Evolutionary conservation across 176 grass and related monocot species (phyloP).

Genomic region (Poa annua): DNA sequence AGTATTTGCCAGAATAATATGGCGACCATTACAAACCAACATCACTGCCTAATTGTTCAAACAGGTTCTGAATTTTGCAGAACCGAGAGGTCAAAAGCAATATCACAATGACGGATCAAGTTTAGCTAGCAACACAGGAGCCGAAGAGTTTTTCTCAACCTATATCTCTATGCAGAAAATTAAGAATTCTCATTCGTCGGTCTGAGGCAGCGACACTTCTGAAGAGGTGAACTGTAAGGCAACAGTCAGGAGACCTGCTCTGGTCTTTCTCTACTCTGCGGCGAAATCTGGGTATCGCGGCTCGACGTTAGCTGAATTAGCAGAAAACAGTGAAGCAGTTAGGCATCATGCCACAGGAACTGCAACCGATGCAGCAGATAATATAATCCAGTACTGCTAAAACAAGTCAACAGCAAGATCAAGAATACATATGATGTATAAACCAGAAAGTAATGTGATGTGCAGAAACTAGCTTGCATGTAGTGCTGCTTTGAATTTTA

Average conservation of each 20-base stretch:
- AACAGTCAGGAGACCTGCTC: conserved; percentile 2
- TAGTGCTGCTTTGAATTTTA: neutral
- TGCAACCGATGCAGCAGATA: neutral
- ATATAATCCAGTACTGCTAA: neutral
- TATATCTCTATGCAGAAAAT: neutral
- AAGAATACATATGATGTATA: neutral
- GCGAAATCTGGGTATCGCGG: neutral
- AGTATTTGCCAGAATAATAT: neutral
- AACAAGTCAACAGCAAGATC: neutral
- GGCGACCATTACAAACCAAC: neutral
- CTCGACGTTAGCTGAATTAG: neutral
- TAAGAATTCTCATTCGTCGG: neutral
- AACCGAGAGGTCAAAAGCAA: neutral
- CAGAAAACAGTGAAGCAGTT: neutral
- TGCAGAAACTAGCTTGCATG: neutral
- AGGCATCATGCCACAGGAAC: neutral
- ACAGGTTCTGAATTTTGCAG: neutral
- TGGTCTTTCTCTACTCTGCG: neutral
- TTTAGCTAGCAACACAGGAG: neutral
- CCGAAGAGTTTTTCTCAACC: neutral
- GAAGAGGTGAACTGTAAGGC: conserved; percentile 3
- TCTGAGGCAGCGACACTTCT: neutral
- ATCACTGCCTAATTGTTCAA: neutral
- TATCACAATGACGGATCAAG: neutral
- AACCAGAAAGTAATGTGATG: neutral